A percentile compares a stretch with the other conserved stretches of the same genome.
Conservation (phyloP, 108 stramenopile genomes). For the Asterionellopsis glacialis region DNA sequence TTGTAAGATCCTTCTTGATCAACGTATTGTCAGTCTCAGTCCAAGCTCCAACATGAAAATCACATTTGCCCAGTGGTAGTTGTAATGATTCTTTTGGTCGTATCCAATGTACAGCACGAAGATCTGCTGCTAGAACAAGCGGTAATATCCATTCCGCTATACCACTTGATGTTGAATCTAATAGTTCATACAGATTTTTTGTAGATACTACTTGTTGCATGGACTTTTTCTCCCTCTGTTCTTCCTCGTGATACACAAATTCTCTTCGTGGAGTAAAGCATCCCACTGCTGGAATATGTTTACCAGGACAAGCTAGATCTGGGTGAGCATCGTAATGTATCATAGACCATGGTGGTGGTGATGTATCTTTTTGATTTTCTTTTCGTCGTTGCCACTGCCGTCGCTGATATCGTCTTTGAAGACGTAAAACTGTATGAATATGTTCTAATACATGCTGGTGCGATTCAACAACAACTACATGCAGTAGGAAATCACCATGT, state of each 20-base stretch:
- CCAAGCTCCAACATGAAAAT: constrained; percentile 32
- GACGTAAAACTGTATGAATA: constrained; percentile 42
- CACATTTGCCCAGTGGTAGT: constrained; percentile 24
- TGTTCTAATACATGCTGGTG: constrained; percentile 64
- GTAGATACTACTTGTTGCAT: neutral
- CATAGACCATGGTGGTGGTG: constrained; percentile 32
- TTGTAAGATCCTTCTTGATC: neutral
- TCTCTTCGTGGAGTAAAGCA: constrained; percentile 26
- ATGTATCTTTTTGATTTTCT: too few relatives aligned
- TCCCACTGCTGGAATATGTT: constrained; percentile 26
- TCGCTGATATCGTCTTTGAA: constrained; percentile 15
- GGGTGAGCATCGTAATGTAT: constrained; percentile 66
- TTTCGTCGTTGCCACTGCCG: too few relatives aligned
- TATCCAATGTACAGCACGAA: constrained; percentile 37
- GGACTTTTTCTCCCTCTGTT: constrained; percentile 1
- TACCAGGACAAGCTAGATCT: constrained; percentile 46
- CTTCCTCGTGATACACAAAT: neutral
- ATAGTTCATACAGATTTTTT: constrained; percentile 46
- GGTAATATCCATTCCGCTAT: constrained; percentile 70
- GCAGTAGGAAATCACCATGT: neutral
- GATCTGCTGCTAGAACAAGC: constrained; percentile 39
- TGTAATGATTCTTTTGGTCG: constrained; percentile 26
- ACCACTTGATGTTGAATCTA: constrained; percentile 38
- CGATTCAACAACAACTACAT: constrained; percentile 50
- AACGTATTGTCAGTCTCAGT: neutral